Evolutionary conservation across 2,329 filamentous ascomycete species (phyloP), one percentile per base, ranked within the genome.

Genomic region (Diaporthe vaccinii): DNA sequence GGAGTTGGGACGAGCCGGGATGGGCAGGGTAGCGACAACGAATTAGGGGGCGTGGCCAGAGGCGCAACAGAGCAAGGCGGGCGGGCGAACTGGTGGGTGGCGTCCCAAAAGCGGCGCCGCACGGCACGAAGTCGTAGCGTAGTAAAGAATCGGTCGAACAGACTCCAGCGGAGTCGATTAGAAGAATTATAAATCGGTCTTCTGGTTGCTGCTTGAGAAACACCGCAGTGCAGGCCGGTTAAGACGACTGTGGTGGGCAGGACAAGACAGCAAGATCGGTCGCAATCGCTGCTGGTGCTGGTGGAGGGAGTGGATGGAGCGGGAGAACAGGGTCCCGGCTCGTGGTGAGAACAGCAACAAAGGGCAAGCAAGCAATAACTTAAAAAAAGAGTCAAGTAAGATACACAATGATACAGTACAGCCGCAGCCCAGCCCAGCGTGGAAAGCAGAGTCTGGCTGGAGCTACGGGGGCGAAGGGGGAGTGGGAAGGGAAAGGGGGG

Each of bases 191-290:
- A 65, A 65, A 28, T 51, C 34, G 39, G 69, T 59, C 70, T 49
- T 49, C 31, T 39, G 39, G 34, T 25, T 46, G 62, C 72, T 58
- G 49, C 49, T 73, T 22, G 44, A 55, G 34, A 39, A 59, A 20
- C 41, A 62, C 57, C 53, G 70, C 75, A 76, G 75, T 76, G 49
- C 65, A 65, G 58, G 73, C 61, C 75, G 75, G 49, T 76, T 34
- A 76, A 75, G 75, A 76, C 73, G 75, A 76, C 75, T 76, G 75
- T 65, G 73, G 61, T 65, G n/a, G 36, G 28, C 44, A 41, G 22
- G 44, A 31, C 44, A 55, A 41, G 71, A 31, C n/a, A 28, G 57
- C 36, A 74, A 67, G 51, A 41, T 39, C 28, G 72, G 72, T 51
- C 39, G 59, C 72, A 70, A 70, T 39, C 17, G 49, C 15, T 31